Base-by-base conservation (phyloP, 208 protist species). In the Phytomonas serpens region DNA sequence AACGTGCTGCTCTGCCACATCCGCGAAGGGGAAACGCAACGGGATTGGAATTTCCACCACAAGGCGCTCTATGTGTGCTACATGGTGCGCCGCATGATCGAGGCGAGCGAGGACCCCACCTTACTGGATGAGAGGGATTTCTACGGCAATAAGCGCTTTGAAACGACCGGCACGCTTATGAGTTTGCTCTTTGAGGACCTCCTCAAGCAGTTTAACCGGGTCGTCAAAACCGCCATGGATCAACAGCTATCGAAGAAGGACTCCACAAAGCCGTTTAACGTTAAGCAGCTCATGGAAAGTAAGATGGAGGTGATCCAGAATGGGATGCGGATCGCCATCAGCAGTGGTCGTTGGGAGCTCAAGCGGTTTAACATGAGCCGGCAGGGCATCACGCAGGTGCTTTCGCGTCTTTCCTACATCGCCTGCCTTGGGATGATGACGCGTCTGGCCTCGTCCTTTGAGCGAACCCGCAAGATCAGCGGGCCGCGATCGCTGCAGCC, bases 81-180 rank as follows among this genome's bases (percentile, higher is more conserved):
- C 34, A 99, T 99, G 98, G 86, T 99, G 5, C 85, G 98, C 16
- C 84, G 98, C 30, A 98, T 99, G 77, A 96, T 99, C 65, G 82
- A 97, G 57, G 97, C 97, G 0, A 88, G 81, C 73, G 75, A 87
- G 30, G 97, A 99, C 75, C 61, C 83, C 7, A 81, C 80, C 0
- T 79, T 93, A 3, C 78, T 99, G 1, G 98, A 99, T 77, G 98
- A 99, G 77, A 95, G 97, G 52, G 99, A 99, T 79, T 99, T 99
- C 83, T 99, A 99, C 83, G 99, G 99, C 63, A 99, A 99, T 85
- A 99, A 99, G 80, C 87, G 98, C 23, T 93, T 99, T 30, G 94
- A 98, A 77, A 93, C 97, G 32, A 98, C 98, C 0, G 99, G 99
- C 10, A 94, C 97, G 61, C 86, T 99, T n/a, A 89, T 99, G 74